Base-by-base conservation (phyloP, 1,139 yeast species). In the Suhomyces taliae region DNA sequence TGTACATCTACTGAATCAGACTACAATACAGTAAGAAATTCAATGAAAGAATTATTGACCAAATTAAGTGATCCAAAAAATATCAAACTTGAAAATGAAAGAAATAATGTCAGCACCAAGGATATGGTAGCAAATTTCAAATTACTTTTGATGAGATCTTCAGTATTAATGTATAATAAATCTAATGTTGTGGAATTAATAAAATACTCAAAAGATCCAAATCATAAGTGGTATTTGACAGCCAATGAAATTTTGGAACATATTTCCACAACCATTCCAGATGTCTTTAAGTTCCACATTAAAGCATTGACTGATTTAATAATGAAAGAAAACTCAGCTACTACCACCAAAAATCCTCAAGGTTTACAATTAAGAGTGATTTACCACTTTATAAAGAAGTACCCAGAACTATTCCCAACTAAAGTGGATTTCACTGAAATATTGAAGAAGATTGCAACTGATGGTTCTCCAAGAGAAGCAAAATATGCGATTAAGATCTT, bases 401-500 rank as follows among this genome's bases (percentile, higher is more conserved):
- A 70, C 54, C 78, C 82, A 0, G 76, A 74, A 8, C 55, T 64
- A 29, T 65, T 66, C 43, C 76, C 80, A 0, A 56, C 60, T 3
- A 72, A 67, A 38, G 48, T 57, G 0, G 60, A 58, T 8, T 81
- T 82, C 51, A 56, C 66, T 9, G 74, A 72, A 8, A 63, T 66
- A 9, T 60, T 85, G 43, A 67, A 72, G 41, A 62, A 65, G 1
- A 65, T 84, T 34, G 78, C 87, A 0, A 50, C 70, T 0, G 56
- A 60, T 2, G 95, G 95, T 0, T 65, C 79, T 0, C 81, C 89
- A 1, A 52, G 59, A 10, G 90, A 86, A 55, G 87, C 93, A 0
- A 82, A 78, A 57, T 87, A 84, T 60, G 78, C 91, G 0, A 69
- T 83, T 8, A 83, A 81, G 57, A 69, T 87, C 8, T 57, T 88